Conservation (phyloP, 345 rosid species). For the Jatropha curcas region DNA sequence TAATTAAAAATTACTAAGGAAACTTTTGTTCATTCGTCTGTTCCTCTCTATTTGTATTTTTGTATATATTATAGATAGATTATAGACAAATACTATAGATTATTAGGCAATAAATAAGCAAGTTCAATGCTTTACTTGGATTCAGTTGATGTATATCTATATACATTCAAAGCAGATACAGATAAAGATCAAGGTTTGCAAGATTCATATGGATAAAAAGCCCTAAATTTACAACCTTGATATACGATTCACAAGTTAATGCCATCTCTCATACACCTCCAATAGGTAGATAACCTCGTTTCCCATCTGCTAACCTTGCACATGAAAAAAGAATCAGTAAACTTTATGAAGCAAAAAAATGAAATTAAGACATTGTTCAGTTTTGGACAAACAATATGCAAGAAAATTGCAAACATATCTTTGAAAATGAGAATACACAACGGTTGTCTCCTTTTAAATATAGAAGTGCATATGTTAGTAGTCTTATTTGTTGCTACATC, state of each 20-base stretch:
- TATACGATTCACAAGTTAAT: constrained; percentile 12
- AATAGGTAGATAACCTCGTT: constrained; percentile 9
- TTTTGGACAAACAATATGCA: constrained; percentile 2
- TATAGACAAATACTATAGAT: no score
- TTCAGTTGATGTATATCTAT: constrained; percentile 14
- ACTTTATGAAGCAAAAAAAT: neutral
- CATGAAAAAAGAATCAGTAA: constrained; percentile 2
- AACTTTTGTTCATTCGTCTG: no score
- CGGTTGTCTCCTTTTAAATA: no score
- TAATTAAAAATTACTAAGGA: no score
- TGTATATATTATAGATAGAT: no score
- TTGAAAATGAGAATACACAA: no score
- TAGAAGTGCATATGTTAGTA: no score
- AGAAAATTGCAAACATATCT: neutral
- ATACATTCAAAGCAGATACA: constrained; percentile 19
- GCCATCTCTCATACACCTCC: constrained; percentile 5
- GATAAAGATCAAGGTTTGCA: constrained; percentile 26
- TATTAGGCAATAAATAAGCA: neutral
- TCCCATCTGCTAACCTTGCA: constrained; percentile 9
- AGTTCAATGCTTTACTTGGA: constrained; percentile 26
- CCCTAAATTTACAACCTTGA: constrained; percentile 23
- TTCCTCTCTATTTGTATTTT: no score
- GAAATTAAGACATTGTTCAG: neutral
- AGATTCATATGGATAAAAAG: constrained; percentile 20
- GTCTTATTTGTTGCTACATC: no score